These are phyloP conservation scores for Musa schizocarpa DNA, from an alignment of 176 grass and related monocot genomes.

Conservation along the genomic window DNA sequence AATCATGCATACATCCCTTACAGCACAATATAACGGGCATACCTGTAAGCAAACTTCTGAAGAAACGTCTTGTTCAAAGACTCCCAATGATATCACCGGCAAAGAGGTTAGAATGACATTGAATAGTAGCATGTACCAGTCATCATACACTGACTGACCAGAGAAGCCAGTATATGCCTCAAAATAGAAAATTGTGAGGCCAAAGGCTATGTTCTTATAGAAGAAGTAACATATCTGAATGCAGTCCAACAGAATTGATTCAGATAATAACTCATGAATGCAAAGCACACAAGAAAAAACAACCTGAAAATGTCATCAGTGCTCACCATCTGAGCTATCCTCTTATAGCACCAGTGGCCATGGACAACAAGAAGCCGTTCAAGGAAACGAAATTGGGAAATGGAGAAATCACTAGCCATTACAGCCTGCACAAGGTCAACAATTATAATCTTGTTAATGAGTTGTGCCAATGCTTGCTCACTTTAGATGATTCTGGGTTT, in stretches of 20 bases:
- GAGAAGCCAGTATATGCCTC: conserved; percentile 94
- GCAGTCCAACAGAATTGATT: conserved; percentile 21
- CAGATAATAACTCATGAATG: background rate
- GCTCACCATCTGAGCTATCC: conserved; percentile 93
- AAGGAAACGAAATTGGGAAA: conserved; percentile 96
- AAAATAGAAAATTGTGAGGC: conserved; percentile 99
- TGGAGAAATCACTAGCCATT: conserved; percentile 98
- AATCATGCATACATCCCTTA: background rate
- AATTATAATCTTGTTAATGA: background rate
- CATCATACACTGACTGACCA: conserved; percentile 97
- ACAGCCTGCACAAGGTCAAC: conserved; percentile 57
- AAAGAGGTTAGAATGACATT: conserved; percentile 94
- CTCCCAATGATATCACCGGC: conserved; percentile 96
- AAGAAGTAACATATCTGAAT: conserved; percentile 98
- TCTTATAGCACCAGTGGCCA: conserved; percentile 98
- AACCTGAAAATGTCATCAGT: conserved; percentile 8
- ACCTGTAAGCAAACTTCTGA: conserved; percentile 98
- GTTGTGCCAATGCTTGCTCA: background rate
- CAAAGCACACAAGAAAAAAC: background rate
- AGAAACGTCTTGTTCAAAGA: conserved; percentile 99
- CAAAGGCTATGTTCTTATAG: conserved; percentile 99
- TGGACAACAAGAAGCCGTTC: conserved; percentile 90
- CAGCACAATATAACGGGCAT: background rate
- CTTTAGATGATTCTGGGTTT: background rate
- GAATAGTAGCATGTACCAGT: conserved; percentile 99